Conservation (phyloP, 768 basidiomycete genomes). For the Scleroderma citrinum region DNA sequence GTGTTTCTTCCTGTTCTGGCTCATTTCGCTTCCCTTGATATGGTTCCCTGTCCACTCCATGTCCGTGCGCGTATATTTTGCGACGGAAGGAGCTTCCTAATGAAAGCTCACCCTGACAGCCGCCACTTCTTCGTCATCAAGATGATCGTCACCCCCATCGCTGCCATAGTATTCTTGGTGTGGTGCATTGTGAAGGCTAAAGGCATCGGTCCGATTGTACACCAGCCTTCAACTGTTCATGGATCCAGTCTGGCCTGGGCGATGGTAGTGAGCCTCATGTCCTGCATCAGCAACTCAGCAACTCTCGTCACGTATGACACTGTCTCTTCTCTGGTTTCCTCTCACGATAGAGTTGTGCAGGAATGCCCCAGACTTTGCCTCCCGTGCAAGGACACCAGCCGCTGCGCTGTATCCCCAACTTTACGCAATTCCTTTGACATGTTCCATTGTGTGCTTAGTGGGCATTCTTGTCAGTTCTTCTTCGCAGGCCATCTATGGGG, state of each 20-base stretch:
- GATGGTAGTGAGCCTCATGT: conserved; percentile 68
- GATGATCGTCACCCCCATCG: conserved; percentile 64
- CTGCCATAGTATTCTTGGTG: conserved; percentile 66
- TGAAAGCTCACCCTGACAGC: conserved; percentile 27
- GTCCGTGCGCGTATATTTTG: conserved; percentile 34
- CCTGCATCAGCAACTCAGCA: conserved; percentile 75
- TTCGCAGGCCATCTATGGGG: conserved; percentile 68
- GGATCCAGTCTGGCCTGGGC: conserved; percentile 71
- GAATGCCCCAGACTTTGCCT: conserved; percentile 76
- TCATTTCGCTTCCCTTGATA: conserved; percentile 71
- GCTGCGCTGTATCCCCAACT: conserved; percentile 64
- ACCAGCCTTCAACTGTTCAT: conserved; percentile 53
- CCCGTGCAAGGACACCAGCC: conserved; percentile 47
- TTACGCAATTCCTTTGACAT: conserved; percentile 64
- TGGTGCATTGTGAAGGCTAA: conserved; percentile 76
- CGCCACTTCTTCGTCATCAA: conserved; percentile 80
- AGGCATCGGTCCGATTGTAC: conserved; percentile 72
- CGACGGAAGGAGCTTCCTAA: conserved; percentile 1
- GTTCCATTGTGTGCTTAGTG: conserved; percentile 70
- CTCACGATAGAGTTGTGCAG: conserved; percentile 28
- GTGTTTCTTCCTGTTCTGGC: conserved; percentile 85
- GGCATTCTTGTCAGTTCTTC: conserved; percentile 81
- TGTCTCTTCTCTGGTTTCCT: conserved; percentile 4
- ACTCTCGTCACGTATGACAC: conserved; percentile 58
- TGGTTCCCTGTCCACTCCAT: conserved; percentile 83